These are phyloP conservation scores for Strigomonas culicis DNA, from an alignment of 208 protist species.

Conservation along the genomic window DNA sequence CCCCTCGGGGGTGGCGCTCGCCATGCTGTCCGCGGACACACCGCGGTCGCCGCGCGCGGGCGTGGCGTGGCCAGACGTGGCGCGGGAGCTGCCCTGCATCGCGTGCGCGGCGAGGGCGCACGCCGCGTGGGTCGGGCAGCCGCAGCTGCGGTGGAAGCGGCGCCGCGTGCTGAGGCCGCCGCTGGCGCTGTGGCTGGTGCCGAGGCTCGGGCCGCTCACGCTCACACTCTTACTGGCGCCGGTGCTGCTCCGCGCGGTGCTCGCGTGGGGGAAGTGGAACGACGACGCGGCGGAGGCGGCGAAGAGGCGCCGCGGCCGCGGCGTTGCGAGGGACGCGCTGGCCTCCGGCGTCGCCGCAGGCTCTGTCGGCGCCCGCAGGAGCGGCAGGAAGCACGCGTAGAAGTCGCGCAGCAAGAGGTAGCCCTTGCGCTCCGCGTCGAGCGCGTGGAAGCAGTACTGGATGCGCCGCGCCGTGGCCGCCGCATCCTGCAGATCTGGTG, in stretches of 20 bases:
- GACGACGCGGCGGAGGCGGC: conserved; percentile 15
- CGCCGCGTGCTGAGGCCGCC: background rate
- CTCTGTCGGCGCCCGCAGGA: conserved; percentile 37
- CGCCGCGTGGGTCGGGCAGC: background rate
- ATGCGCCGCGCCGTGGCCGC: background rate
- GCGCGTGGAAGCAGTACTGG: conserved; percentile 14
- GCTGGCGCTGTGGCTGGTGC: background rate
- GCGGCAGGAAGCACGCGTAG: conserved; percentile 41
- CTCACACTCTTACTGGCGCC: conserved; percentile 2
- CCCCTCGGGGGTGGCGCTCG: no score
- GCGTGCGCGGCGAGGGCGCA: background rate
- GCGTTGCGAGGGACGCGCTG: conserved; percentile 40
- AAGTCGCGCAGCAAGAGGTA: conserved; percentile 50
- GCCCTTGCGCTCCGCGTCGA: conserved; percentile 17
- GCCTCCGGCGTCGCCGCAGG: conserved; percentile 53
- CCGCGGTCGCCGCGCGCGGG: no score
- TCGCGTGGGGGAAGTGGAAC: background rate
- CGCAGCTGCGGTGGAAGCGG: background rate
- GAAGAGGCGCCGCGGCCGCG: conserved; percentile 30
- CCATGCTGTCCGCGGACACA: no score
- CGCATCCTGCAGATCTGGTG: background rate
- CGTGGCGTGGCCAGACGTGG: no score
- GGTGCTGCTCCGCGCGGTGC: background rate
- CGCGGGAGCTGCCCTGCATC: no score
- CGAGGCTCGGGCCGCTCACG: background rate